These are phyloP conservation scores for Lyophyllum semitale DNA, from an alignment of 768 basidiomycete genomes.

Conservation along the genomic window DNA sequence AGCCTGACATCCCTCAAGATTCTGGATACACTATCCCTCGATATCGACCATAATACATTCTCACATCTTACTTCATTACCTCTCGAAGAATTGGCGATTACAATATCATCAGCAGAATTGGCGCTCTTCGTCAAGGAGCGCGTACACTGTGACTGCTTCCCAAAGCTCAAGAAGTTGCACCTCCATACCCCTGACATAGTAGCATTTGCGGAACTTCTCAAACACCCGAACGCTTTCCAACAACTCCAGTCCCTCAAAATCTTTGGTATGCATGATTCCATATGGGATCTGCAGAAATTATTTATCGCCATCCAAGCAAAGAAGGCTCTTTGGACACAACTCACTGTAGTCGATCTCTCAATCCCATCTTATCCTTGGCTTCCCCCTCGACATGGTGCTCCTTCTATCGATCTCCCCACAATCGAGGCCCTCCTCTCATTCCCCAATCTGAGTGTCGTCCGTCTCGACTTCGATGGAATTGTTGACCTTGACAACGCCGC, in stretches of 20 bases:
- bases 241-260: background rate
- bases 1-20: background rate
- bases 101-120: background rate
- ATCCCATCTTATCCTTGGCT: background rate
- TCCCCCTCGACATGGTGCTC: background rate
- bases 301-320: background rate
- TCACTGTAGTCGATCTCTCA: background rate
- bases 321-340: background rate
- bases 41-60: background rate
- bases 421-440: constrained; percentile 1
- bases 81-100: background rate
- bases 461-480: constrained; percentile 1
- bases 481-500: constrained; percentile 6
- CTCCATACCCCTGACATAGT: background rate
- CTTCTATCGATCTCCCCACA: background rate
- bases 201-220: background rate
- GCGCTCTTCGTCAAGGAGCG: background rate
- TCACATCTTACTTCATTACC: background rate
- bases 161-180: background rate
- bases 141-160: background rate
- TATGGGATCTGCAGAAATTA: background rate
- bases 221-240: background rate
- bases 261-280: background rate
- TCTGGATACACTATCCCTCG: background rate
- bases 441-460: background rate